Conservation (phyloP, 192 early-diverging fungal genomes). For the Haplosporangium gracile region DNA sequence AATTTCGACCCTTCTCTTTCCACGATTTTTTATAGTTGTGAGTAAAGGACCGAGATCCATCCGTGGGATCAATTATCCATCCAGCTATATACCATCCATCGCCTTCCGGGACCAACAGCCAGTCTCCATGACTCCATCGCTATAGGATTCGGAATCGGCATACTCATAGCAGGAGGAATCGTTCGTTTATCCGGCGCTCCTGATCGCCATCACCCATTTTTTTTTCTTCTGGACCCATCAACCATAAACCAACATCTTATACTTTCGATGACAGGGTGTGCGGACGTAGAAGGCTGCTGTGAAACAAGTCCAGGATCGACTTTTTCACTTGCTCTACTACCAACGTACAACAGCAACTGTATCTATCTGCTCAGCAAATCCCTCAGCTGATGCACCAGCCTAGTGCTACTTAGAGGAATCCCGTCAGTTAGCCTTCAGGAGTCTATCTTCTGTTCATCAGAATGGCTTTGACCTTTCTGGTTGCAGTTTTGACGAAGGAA, state of each 20-base stretch:
- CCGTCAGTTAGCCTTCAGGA: not conserved
- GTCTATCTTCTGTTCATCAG: not conserved
- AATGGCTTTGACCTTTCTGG: not conserved
- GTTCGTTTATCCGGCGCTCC: not conserved
- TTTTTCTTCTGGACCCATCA: not conserved
- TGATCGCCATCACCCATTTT: not conserved
- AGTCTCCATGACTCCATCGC: not conserved
- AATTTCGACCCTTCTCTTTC: slow-evolving; percentile 50
- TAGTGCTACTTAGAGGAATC: not conserved
- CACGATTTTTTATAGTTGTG: slow-evolving; percentile 58
- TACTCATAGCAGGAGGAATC: not conserved
- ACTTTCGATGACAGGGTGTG: not conserved
- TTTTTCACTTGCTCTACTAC: not conserved
- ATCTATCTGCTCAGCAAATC: not conserved
- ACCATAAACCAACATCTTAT: not conserved
- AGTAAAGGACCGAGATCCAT: slow-evolving; percentile 40
- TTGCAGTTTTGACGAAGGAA: not conserved
- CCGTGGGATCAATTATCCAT: slow-evolving; percentile 25
- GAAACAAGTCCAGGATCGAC: not conserved
- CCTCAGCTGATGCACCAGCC: not conserved
- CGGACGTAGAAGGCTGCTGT: not conserved
- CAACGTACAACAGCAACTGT: not conserved
- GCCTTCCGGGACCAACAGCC: not conserved
- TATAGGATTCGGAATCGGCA: not conserved
- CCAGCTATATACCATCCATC: slow-evolving; percentile 30